Base-by-base conservation (phyloP, 129 eudicot species). In the Scalesia atractyloides region DNA sequence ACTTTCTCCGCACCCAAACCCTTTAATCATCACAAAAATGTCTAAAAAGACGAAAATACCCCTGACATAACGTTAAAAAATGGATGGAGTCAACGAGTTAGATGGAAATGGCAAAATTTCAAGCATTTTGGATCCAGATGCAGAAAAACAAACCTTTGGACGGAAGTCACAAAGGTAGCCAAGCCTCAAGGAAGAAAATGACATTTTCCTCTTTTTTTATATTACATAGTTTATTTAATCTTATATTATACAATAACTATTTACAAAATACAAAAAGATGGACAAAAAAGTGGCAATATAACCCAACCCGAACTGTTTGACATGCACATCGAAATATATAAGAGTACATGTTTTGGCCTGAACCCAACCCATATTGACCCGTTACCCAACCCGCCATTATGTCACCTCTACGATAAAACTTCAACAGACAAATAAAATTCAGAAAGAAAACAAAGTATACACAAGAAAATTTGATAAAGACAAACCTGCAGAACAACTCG, bases 401-500 rank as follows among this genome's bases (percentile, higher is more conserved):
- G 36, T n/a, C n/a, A 57, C 63, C 63, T 57, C 53, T 50, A 22
- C 33, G 58, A 10, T 41, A 13, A 47, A 17, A 14, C 4, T 62
- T 33, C 52, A 70, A 16, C 64, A 69, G 24, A 69, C 19, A 58
- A 67, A 26, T 22, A 17, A 19, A 44, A 61, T 43, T 43, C 48
- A 66, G 43, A 44, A 43, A 5, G 43, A 53, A 66, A 18, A 52
- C 26, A 24, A 12, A 75, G 56, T 16, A 2, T 14, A 41, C 34
- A 36, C 10, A 16, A 67, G 57, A 30, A 60, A 54, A 58, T 22
- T 33, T 33, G 64, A 64, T 63, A 11, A 44, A 46, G 14, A 20
- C 73, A n/a, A 20, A 94, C 99, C 99, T 95, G 99, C 73, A 90
- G 85, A 70, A 91, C 99, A 81, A 95, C 99, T 48, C 96, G 91